Percentiles rank a stretch among this genome's conserved stretches.
Evolutionary conservation across 2,329 filamentous ascomycete species (phyloP).

Genomic region (Fusarium continuum): DNA sequence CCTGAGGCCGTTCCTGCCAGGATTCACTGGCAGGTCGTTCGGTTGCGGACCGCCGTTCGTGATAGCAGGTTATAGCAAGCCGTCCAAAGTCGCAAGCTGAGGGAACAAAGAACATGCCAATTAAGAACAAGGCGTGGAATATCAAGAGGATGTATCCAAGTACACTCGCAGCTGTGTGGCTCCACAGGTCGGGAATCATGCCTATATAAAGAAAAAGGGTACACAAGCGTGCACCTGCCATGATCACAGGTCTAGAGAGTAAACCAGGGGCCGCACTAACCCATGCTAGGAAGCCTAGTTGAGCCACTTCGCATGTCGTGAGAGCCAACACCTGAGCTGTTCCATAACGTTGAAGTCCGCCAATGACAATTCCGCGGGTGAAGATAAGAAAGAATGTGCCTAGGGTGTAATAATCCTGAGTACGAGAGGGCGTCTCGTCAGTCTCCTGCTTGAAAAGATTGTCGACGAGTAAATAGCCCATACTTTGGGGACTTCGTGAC

Average conservation of each 20-base stretch:
- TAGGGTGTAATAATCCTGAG: conserved; percentile 59
- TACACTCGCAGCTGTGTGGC: conserved; percentile 69
- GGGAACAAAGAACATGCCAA: conserved; percentile 33
- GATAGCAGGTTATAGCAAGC: not conserved
- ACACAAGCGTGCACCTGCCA: conserved; percentile 3
- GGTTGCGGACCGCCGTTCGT: not conserved
- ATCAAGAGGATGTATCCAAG: conserved; percentile 74
- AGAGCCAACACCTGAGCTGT: conserved; percentile 22
- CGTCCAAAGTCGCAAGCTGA: conserved; percentile 9
- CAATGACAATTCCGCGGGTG: conserved; percentile 22
- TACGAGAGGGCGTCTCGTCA: conserved; percentile 49
- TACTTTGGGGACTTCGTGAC: conserved; percentile 28
- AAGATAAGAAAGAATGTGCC: conserved; percentile 29
- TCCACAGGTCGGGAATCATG: conserved; percentile 69
- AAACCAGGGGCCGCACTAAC: conserved; percentile 63
- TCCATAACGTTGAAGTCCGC: conserved; percentile 26
- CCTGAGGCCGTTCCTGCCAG: conserved; percentile 24
- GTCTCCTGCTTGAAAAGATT: conserved; percentile 73
- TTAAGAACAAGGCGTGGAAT: conserved; percentile 67
- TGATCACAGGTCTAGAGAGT: not conserved
- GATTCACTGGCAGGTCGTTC: not conserved
- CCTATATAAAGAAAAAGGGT: conserved; percentile 49
- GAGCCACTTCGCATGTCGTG: conserved; percentile 23
- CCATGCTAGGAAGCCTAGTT: conserved; percentile 54
- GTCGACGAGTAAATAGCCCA: conserved; percentile 49